Conservation (phyloP, 129 eudicot genomes). For the Sambucus nigra region DNA sequence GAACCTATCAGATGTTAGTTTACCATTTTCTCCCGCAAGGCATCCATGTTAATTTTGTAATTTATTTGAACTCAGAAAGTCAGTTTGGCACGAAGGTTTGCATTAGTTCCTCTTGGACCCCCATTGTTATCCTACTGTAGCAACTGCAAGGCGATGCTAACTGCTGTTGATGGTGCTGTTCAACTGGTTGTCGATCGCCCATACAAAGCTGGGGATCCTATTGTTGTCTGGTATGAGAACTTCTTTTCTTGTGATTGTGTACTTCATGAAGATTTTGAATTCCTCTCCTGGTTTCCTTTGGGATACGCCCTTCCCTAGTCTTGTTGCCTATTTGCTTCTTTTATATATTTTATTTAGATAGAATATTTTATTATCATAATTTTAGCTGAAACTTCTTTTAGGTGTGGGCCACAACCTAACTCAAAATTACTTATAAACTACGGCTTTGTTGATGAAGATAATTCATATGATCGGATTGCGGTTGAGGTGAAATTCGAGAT, state of each 20-base stretch:
- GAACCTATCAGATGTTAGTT: no score
- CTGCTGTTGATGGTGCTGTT: conserved; percentile 83
- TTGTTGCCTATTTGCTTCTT: not conserved
- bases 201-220: conserved; percentile 77
- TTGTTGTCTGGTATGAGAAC: conserved; percentile 76
- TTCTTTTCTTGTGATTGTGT: conserved; percentile 14
- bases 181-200: conserved; percentile 92
- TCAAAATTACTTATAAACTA: conserved; percentile 88
- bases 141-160: conserved; percentile 92
- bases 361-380: not conserved
- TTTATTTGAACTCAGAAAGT: conserved; percentile 56
- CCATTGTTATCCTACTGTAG: conserved; percentile 83
- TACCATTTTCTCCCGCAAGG: conserved; percentile 5
- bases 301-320: not conserved
- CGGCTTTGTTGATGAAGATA: conserved; percentile 94
- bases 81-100: conserved; percentile 97
- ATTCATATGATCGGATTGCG: conserved; percentile 65
- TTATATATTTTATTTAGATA: not conserved
- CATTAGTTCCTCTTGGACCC: conserved; percentile 97
- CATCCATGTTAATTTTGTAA: conserved; percentile 10
- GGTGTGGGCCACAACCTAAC: conserved; percentile 99
- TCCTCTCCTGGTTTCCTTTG: not conserved
- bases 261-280: not conserved
- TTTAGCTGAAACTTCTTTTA: conserved; percentile 24
- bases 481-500: conserved; percentile 52